Percentiles rank a stretch among this genome's conserved stretches.
These are phyloP conservation scores for Dendrothele bispora DNA, from an alignment of 768 basidiomycete species.

Conservation along the genomic window DNA sequence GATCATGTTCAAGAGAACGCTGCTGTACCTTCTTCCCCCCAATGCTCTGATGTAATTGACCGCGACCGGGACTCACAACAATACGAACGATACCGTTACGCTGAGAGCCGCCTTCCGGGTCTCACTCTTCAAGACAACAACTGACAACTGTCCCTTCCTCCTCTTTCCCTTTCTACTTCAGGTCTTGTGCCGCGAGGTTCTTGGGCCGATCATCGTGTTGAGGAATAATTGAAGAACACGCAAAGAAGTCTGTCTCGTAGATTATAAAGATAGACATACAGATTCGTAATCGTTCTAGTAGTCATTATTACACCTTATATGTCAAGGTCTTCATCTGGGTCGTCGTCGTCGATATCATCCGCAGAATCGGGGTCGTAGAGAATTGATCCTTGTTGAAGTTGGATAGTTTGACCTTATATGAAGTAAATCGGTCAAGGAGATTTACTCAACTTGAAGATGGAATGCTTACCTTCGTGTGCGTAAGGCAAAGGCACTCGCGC, in stretches of 20 bases:
- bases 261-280: too few species aligned
- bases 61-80: neutral
- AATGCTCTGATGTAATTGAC: neutral
- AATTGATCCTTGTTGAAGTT: slow-evolving; percentile 48
- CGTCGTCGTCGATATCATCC: slow-evolving; percentile 93
- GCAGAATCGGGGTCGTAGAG: slow-evolving; percentile 92
- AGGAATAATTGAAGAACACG: too few species aligned
- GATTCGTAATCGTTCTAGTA: too few species aligned
- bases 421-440: slow-evolving; percentile 8
- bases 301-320: slow-evolving; percentile 56
- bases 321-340: slow-evolving; percentile 93
- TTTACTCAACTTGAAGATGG: neutral
- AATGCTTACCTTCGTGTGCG: slow-evolving; percentile 69
- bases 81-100: neutral
- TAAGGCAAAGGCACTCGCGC: slow-evolving; percentile 89
- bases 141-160: too few species aligned
- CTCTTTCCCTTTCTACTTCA: too few species aligned
- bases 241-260: too few species aligned
- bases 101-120: too few species aligned
- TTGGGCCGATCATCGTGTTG: too few species aligned
- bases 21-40: neutral
- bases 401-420: neutral
- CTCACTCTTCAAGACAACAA: too few species aligned
- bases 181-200: too few species aligned
- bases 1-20: neutral